A percentile compares a stretch with the other conserved stretches of the same genome.
phyloP scores from a whole-genome alignment of 2,329 filamentous ascomycete genomes.

The Apiospora kogelbergensis region DNA sequence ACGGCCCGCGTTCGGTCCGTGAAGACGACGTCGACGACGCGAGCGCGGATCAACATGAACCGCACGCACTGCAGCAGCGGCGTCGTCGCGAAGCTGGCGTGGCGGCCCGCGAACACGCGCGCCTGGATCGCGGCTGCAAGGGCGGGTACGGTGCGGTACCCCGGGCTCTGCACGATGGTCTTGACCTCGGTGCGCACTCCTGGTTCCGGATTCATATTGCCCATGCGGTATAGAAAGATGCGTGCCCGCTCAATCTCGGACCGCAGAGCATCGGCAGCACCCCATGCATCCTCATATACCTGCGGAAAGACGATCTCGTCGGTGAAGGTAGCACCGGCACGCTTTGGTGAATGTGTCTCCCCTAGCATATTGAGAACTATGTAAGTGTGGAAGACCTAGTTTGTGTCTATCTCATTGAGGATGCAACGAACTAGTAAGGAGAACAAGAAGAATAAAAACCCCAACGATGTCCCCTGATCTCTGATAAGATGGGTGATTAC shows the following conservation, averaged over 20 bases:
- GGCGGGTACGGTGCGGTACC: conserved; percentile 24
- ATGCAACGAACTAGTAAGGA: too few relatives aligned
- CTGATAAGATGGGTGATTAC: too few relatives aligned
- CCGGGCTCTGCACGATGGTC: conserved; percentile 27
- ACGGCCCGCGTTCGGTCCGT: conserved; percentile 12
- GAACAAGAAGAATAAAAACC: too few relatives aligned
- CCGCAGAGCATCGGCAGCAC: conserved; percentile 18
- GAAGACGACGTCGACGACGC: conserved; percentile 1
- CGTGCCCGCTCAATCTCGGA: conserved; percentile 31
- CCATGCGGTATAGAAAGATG: conserved; percentile 32
- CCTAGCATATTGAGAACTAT: not conserved
- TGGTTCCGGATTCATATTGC: conserved; percentile 27
- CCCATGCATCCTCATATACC: conserved; percentile 34
- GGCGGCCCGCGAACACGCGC: conserved; percentile 27
- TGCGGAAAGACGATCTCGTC: conserved; percentile 31
- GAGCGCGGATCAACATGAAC: conserved; percentile 34
- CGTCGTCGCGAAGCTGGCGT: conserved; percentile 29
- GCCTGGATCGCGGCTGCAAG: conserved; percentile 29
- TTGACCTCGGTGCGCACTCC: conserved; percentile 24
- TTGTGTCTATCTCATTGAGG: too few relatives aligned
- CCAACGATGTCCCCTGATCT: too few relatives aligned
- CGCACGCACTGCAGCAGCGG: conserved; percentile 34
- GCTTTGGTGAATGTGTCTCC: too few relatives aligned
- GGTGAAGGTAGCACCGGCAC: not conserved
- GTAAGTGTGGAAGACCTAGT: too few relatives aligned